Evolutionary conservation across 1,284 basidiomycete genomes (phyloP).

Genomic region (Xerocomus minutiporus): DNA sequence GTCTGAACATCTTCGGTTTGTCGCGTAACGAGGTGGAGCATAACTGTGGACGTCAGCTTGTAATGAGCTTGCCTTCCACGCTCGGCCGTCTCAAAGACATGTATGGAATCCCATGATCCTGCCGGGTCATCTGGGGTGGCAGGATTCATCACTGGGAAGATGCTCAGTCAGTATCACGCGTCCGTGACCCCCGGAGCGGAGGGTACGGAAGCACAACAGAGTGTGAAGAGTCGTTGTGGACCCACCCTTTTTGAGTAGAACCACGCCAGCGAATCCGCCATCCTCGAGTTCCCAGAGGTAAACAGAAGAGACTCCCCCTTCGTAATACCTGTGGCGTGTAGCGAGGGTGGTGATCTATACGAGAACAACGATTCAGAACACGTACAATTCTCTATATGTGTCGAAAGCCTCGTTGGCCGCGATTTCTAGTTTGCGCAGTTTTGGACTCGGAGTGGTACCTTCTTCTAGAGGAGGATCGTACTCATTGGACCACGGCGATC

Average conservation of each 20-base stretch:
- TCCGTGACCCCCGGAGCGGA: constrained; percentile 2
- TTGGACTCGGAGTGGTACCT: constrained; percentile 79
- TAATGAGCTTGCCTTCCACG: constrained; percentile 90
- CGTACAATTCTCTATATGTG: constrained; percentile 92
- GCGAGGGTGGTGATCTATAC: background rate
- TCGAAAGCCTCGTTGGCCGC: constrained; percentile 95
- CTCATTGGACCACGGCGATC: constrained; percentile 96
- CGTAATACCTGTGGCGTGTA: constrained; percentile 73
- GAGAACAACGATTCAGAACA: constrained; percentile 8
- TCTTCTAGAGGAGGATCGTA: constrained; percentile 88
- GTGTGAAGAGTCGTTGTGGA: constrained; percentile 7
- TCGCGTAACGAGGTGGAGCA: constrained; percentile 85
- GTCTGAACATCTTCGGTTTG: constrained; percentile 41
- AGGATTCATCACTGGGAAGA: constrained; percentile 54
- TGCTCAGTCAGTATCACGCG: constrained; percentile 1
- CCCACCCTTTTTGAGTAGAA: constrained; percentile 93
- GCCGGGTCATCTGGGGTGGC: constrained; percentile 54
- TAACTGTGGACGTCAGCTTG: constrained; percentile 95
- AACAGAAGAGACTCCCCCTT: constrained; percentile 95
- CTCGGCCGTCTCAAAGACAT: constrained; percentile 93
- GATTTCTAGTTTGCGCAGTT: constrained; percentile 88
- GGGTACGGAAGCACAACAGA: background rate
- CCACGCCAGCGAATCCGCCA: constrained; percentile 94
- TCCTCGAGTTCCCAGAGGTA: constrained; percentile 99
- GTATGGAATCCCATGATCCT: constrained; percentile 96